phyloP scores from a whole-genome alignment of 371 early-diverging fungal species.

The Batrachochytrium dendrobatidis region DNA sequence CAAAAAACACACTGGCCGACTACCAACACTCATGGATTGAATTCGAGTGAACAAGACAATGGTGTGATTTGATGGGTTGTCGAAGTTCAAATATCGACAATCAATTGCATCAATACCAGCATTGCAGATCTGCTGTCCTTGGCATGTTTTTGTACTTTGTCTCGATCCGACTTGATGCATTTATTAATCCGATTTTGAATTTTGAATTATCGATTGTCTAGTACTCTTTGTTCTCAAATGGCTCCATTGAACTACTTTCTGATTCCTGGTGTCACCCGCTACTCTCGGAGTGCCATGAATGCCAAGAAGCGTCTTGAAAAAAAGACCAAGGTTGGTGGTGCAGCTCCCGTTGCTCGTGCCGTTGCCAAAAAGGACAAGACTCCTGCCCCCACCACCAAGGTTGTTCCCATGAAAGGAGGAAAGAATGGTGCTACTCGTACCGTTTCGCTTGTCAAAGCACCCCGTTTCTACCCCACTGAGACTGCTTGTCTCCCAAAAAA shows the following conservation, averaged over 20 bases:
- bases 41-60: too few relatives aligned
- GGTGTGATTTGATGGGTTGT: too few relatives aligned
- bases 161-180: too few relatives aligned
- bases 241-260: conserved; percentile 41
- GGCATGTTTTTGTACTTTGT: too few relatives aligned
- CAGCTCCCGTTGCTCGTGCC: too few relatives aligned
- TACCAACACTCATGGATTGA: too few relatives aligned
- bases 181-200: too few relatives aligned
- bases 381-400: conserved; percentile 58
- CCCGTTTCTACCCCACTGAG: conserved; percentile 83
- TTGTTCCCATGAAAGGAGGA: conserved; percentile 66
- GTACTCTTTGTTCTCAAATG: too few relatives aligned
- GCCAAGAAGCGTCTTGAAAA: conserved; percentile 82
- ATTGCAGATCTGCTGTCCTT: too few relatives aligned
- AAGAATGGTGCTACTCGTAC: conserved; percentile 77
- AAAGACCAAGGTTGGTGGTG: conserved; percentile 52
- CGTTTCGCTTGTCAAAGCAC: conserved; percentile 64
- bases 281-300: conserved; percentile 72
- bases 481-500: conserved; percentile 71
- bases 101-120: too few relatives aligned
- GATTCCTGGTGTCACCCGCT: conserved; percentile 75
- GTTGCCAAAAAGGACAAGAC: conserved; percentile 40
- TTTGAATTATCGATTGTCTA: too few relatives aligned
- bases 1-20: neutral
- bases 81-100: too few relatives aligned